Evolutionary conservation across 345 rosid genomes (phyloP), one percentile per base, ranked within the genome.

Genomic region (Litchi chinensis): DNA sequence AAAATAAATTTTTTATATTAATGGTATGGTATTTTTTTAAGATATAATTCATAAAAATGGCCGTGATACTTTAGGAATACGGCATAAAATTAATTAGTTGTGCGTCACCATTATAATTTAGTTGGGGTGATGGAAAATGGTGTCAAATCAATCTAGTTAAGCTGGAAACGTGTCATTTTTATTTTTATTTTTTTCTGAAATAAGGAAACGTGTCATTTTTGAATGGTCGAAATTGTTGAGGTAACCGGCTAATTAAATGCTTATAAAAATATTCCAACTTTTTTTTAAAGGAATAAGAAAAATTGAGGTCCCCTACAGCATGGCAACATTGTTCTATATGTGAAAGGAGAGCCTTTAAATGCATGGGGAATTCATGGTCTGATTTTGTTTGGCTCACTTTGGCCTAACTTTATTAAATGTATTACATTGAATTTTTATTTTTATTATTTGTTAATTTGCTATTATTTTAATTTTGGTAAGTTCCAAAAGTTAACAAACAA

Each of bases 51-150:
- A n/a, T n/a, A n/a, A n/a, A n/a, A n/a, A n/a, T n/a, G n/a, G n/a
- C n/a, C n/a, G n/a, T n/a, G n/a, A n/a, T n/a, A n/a, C n/a, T n/a
- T n/a, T n/a, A n/a, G n/a, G n/a, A n/a, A n/a, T n/a, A n/a, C n/a
- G n/a, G n/a, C n/a, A n/a, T n/a, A n/a, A n/a, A n/a, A n/a, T n/a
- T 26, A 26, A 73, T 60, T 59, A 43, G 24, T 62, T 41, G 10
- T 41, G 46, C 57, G 15, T 43, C 24, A 60, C 12, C 5, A 62
- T 74, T 60, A 6, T 16, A 74, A 19, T 75, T 46, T 60, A 26
- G 62, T 64, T 46, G 70, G 70, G 70, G 39, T 10, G 39, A 75
- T 70, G 46, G 56, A 62, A 7, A 50, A 43, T 15, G 79, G 48
- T 28, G 59, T 26, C 28, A 59, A 60, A 60, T 60, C 65, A 21